Evolutionary conservation across 768 basidiomycete species (phyloP).

Genomic region (Gyrodon lividus): DNA sequence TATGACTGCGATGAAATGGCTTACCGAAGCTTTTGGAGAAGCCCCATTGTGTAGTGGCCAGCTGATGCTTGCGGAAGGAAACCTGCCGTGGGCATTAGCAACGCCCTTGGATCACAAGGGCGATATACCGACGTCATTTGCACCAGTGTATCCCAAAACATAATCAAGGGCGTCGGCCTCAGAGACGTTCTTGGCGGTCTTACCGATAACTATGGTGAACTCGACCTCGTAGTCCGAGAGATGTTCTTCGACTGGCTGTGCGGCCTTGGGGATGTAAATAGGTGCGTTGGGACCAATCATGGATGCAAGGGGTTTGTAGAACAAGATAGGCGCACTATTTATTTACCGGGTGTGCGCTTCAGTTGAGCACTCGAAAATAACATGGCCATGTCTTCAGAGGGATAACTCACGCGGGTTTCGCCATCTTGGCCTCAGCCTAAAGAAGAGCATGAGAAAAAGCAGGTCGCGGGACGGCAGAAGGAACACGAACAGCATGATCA

Average conservation of each 20-base stretch:
- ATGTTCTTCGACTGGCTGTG: constrained; percentile 69
- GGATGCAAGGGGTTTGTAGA: constrained; percentile 73
- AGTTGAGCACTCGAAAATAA: neutral
- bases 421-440: constrained; percentile 67
- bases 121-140: constrained; percentile 60
- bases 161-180: constrained; percentile 83
- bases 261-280: constrained; percentile 62
- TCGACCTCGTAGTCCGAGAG: constrained; percentile 84
- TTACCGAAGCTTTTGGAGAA: constrained; percentile 86
- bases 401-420: constrained; percentile 56
- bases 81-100: constrained; percentile 30
- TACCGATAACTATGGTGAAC: constrained; percentile 80
- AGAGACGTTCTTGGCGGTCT: constrained; percentile 73
- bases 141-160: constrained; percentile 78
- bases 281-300: constrained; percentile 71
- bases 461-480: neutral
- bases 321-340: constrained; percentile 64
- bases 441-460: neutral
- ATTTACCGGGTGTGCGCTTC: neutral
- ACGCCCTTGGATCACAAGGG: neutral
- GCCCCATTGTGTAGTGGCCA: constrained; percentile 80
- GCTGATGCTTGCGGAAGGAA: constrained; percentile 81
- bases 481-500: constrained; percentile 68
- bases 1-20: constrained; percentile 9
- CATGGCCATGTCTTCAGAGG: too few species aligned